Evolutionary conservation across 441 rosid species (phyloP).

Genomic region (Biscutella auriculata): DNA sequence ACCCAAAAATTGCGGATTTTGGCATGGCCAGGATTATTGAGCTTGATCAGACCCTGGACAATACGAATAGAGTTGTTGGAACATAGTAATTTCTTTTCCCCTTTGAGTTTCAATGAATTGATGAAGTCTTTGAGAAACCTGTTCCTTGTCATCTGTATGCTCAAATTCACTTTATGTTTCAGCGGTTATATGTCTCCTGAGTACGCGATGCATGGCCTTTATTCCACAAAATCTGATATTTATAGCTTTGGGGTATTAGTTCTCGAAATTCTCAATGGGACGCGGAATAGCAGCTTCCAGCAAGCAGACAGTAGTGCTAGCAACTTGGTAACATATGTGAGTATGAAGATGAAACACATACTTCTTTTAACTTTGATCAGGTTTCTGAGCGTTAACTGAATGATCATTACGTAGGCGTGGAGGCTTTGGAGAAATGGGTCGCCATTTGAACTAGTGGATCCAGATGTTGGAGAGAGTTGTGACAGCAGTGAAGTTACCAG

Average conservation of each 20-base stretch:
- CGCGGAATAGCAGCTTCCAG: constrained; percentile 2
- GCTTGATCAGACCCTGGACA: constrained; percentile 23
- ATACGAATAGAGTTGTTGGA: constrained; percentile 24
- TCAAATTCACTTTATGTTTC: not conserved
- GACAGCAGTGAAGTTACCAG: constrained; percentile 15
- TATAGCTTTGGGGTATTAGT: constrained; percentile 20
- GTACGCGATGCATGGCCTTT: constrained; percentile 8
- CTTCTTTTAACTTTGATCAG: too few relatives aligned
- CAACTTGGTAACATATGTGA: constrained; percentile 12
- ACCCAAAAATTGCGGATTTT: constrained; percentile 37
- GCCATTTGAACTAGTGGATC: constrained; percentile 10
- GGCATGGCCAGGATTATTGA: constrained; percentile 31
- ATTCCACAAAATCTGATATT: constrained; percentile 12
- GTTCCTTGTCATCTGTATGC: too few relatives aligned
- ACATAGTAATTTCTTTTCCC: constrained; percentile 4
- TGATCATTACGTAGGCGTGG: too few relatives aligned
- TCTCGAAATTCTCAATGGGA: constrained; percentile 11
- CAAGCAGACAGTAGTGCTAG: not conserved
- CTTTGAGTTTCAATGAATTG: not conserved
- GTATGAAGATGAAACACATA: too few relatives aligned
- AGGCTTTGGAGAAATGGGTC: constrained; percentile 23
- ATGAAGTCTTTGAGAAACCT: not conserved
- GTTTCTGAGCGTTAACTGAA: too few relatives aligned
- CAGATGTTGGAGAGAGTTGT: not conserved
- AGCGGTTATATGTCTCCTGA: constrained; percentile 19